Evolutionary conservation across 2,329 filamentous ascomycete species (phyloP), one percentile per base, ranked within the genome.

Genomic region (Sporothrix protearum): DNA sequence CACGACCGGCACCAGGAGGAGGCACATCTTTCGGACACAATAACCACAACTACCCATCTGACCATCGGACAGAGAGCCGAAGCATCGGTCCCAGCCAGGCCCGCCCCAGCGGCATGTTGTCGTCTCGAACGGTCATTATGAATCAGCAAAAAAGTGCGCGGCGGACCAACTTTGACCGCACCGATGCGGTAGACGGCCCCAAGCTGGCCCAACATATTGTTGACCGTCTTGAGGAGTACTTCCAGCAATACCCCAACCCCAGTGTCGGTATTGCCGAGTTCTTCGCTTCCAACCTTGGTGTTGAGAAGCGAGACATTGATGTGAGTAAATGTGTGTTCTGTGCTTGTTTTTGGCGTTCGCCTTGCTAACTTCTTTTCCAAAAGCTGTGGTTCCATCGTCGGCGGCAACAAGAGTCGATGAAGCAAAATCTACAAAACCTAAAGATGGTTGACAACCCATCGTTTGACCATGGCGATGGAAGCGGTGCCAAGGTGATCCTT

Each of bases 241-340:
- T 85, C 73, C 80, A 83, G 33, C 78, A 79, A 7, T 81, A 86
- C 36, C 80, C 84, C 1, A 77, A 82, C 1, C 86, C 86, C 1
- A 85, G 81, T 55, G 80, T 85, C 63, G 83, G 82, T 0, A 82
- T 86, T 53, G 83, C 83, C 47, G 85, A 85, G 53, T 85, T 86
- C 76, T 79, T 87, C 55, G 85, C 86, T 10, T 87, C 86, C 0
- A 87, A 84, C 53, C 77, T 87, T 2, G 84, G 84, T 16, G 83
- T 86, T 30, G 85, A 87, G 71, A 81, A 82, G 2, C 78, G 80
- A 64, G 84, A 87, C 73, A 81, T 88, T 36, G 82, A 86, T 53
- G 73, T 74, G 47, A 53, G 73, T 68, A 1, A 45, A 14, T 25
- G 9, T 36, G 6, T 9, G 10, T 3, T 3, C 6, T 39, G 9